Percentiles rank a stretch among this genome's conserved stretches.
Evolutionary conservation across 345 rosid species (phyloP).

Genomic region (Trapa incisa): DNA sequence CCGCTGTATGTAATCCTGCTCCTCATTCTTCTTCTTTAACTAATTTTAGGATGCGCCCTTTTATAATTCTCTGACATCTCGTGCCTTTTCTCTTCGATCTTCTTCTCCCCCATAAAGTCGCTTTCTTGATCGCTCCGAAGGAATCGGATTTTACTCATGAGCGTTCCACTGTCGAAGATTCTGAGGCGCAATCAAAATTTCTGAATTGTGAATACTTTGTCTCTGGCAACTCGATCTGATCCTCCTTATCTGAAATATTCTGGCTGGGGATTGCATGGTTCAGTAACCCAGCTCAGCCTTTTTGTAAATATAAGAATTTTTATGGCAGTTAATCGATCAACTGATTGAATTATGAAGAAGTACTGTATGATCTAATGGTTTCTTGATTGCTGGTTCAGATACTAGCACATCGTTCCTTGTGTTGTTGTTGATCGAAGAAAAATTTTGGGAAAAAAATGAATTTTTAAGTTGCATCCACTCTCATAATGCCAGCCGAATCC

Average conservation of each 20-base stretch:
- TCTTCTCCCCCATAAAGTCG: background rate
- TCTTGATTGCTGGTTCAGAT: background rate
- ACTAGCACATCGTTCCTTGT: background rate
- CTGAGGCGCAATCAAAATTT: background rate
- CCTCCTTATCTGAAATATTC: background rate
- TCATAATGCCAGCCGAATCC: background rate
- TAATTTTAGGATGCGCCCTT: no score
- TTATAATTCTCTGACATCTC: no score
- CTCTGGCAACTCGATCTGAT: background rate
- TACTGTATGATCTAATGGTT: background rate
- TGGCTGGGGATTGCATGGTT: background rate
- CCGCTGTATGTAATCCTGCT: no score
- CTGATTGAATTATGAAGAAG: background rate
- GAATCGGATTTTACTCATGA: background rate
- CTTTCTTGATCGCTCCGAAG: background rate
- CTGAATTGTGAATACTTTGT: background rate
- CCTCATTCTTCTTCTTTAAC: no score
- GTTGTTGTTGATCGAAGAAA: background rate
- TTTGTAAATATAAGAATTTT: background rate
- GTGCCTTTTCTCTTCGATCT: background rate
- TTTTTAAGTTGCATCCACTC: background rate
- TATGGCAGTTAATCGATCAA: background rate
- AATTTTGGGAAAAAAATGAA: background rate
- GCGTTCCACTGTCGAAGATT: background rate
- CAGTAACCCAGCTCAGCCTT: background rate